Base-by-base conservation (phyloP, 768 basidiomycete species). In the Termitomyces sp. region DNA sequence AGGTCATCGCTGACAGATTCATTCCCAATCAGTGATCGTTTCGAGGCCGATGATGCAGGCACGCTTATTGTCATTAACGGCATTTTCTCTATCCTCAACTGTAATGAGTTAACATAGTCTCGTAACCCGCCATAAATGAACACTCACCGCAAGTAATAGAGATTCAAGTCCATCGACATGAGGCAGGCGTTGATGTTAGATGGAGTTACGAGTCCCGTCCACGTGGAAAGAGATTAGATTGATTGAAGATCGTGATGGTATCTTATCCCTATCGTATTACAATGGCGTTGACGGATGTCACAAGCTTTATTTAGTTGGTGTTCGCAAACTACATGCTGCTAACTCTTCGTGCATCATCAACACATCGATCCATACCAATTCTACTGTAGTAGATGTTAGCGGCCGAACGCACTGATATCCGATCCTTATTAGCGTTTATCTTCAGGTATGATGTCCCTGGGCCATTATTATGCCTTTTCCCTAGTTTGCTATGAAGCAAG, bases 151-250 rank as follows among this genome's bases (percentile, higher is more conserved):
- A 45, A n/a, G 11, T 17, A 27, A 42, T 51, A 17, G 23, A 46
- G 27, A 30, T 40, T 34, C 19, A 52, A 42, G 21, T 32, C 44
- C 37, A 39, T 57, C 17, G 43, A 52, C 51, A 57, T 52, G 49
- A 56, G 55, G 42, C 30, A 10, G 30, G 7, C 32, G 55, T 34
- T 17, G 47, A 48, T 49, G 46, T 19, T 1, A 11, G 55, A 48
- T 49, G 11, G 21, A 30, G 17, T 23, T 21, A 5, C 19, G 17
- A 12, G 35, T 37, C 12, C n/a, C 34, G n/a, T 40, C 28, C 54
- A 54, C 54, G 44, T 54, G 54, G 44, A 5, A 37, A 14, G 25
- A 51, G 49, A 50, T 50, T 37, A 50, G 49, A 51, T 39, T 11
- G 37, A 27, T 39, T 27, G 10, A 27, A 42, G 41, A 42, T 42